These are phyloP conservation scores for Melampsora larici-populina DNA, from an alignment of 1,284 basidiomycete genomes.

Conservation along the genomic window DNA sequence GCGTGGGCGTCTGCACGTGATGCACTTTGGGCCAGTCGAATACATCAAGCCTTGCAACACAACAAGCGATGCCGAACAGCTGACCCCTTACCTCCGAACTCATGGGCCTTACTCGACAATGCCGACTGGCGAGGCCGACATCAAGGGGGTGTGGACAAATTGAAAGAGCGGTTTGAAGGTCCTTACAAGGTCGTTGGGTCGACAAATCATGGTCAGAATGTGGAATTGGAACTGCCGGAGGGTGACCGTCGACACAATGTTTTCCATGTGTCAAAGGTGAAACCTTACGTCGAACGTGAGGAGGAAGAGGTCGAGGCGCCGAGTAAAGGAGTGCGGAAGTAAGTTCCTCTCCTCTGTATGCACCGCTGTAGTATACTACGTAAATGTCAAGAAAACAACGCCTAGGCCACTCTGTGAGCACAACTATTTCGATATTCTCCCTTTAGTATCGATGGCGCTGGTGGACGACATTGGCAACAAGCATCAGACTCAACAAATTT, in stretches of 20 bases:
- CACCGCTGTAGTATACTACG: too few species aligned
- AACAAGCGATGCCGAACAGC: too few species aligned
- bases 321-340: background rate
- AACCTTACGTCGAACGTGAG: background rate
- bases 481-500: too few species aligned
- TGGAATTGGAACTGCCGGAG: background rate
- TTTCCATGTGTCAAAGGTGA: slow-evolving; percentile 6
- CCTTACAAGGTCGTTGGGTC: background rate
- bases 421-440: too few species aligned
- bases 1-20: slow-evolving; percentile 40
- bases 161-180: too few species aligned
- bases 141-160: background rate
- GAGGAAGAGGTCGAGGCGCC: background rate
- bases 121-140: background rate
- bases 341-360: background rate
- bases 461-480: too few species aligned
- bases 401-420: too few species aligned
- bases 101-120: background rate
- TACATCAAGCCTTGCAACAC: too few species aligned
- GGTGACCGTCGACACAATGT: background rate
- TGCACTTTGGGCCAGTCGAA: too few species aligned
- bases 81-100: background rate
- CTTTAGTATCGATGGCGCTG: too few species aligned
- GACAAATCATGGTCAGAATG: background rate
- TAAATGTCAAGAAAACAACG: too few species aligned